A percentile compares a stretch with the other conserved stretches of the same genome.
Evolutionary conservation across 1,139 yeast species (phyloP).

Genomic region (Yamadazyma atlantica): DNA sequence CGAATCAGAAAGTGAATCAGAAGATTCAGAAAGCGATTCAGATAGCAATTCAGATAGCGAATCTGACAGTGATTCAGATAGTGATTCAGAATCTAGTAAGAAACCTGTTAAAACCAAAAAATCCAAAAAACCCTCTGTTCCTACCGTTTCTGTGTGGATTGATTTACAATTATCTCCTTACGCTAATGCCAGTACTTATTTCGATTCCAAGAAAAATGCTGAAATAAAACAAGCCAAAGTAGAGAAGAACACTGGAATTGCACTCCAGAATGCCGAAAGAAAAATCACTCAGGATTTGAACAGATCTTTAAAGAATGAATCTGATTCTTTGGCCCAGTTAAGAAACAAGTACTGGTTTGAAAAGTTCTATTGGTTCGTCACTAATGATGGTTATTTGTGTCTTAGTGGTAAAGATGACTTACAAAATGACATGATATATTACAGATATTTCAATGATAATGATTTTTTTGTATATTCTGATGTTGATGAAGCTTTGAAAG

Average conservation of each 20-base stretch:
- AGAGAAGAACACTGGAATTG: conserved; percentile 72
- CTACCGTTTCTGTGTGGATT: conserved; percentile 51
- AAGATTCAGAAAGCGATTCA: conserved; percentile 18
- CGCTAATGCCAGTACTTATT: conserved; percentile 89
- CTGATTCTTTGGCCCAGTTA: conserved; percentile 60
- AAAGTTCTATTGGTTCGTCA: conserved; percentile 88
- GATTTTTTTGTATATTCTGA: conserved; percentile 80
- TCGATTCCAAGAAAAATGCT: conserved; percentile 75
- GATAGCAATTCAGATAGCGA: conserved; percentile 23
- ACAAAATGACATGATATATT: conserved; percentile 84
- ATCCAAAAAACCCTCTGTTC: conserved; percentile 15
- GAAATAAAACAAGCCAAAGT: conserved; percentile 79
- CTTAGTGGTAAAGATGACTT: conserved; percentile 81
- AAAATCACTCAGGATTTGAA: conserved; percentile 74
- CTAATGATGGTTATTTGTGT: conserved; percentile 85
- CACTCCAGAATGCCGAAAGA: conserved; percentile 81
- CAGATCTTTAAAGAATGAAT: conserved; percentile 63
- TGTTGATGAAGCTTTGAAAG: conserved; percentile 70
- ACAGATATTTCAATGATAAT: conserved; percentile 69
- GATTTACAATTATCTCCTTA: conserved; percentile 74
- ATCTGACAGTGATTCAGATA: conserved; percentile 27
- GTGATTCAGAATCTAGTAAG: conserved; percentile 25
- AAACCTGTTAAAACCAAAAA: conserved; percentile 13
- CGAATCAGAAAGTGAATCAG: conserved; percentile 28
- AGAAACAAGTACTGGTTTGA: conserved; percentile 89